Evolutionary conservation across 2,329 filamentous ascomycete genomes (phyloP).

Genomic region (Fusarium phyllophilum): DNA sequence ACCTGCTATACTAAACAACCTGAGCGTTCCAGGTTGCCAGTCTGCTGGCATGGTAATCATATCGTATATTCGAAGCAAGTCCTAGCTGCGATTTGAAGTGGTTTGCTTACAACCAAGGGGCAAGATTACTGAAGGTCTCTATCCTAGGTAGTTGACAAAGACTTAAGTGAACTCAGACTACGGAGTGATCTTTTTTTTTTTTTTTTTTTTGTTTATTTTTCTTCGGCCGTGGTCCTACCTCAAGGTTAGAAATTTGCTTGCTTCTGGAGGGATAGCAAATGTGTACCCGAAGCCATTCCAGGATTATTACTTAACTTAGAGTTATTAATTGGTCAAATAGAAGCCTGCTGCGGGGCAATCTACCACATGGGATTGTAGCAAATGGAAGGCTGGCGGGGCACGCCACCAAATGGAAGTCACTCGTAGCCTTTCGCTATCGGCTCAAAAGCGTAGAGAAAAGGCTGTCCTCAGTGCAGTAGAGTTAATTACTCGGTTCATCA

Average conservation of each 20-base stretch:
- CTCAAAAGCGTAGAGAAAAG: constrained; percentile 1
- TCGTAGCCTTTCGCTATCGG: constrained; percentile 10
- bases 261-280: background rate
- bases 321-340: background rate
- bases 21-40: background rate
- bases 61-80: background rate
- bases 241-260: background rate
- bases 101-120: background rate
- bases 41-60: background rate
- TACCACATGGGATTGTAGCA: background rate
- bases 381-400: constrained; percentile 18
- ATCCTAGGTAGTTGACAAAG: background rate
- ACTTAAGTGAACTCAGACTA: background rate
- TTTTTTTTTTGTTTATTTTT: background rate
- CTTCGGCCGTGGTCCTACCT: background rate
- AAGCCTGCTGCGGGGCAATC: constrained; percentile 20
- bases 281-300: background rate
- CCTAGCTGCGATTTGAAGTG: background rate
- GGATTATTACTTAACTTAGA: background rate
- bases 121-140: background rate
- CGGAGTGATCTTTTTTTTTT: background rate
- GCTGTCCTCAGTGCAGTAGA: background rate
- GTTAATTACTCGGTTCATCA: background rate
- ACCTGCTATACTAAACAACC: background rate
- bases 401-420: constrained; percentile 21